These are phyloP conservation scores for Populus tomentosa DNA, from an alignment of 441 rosid species.

Conservation along the genomic window DNA sequence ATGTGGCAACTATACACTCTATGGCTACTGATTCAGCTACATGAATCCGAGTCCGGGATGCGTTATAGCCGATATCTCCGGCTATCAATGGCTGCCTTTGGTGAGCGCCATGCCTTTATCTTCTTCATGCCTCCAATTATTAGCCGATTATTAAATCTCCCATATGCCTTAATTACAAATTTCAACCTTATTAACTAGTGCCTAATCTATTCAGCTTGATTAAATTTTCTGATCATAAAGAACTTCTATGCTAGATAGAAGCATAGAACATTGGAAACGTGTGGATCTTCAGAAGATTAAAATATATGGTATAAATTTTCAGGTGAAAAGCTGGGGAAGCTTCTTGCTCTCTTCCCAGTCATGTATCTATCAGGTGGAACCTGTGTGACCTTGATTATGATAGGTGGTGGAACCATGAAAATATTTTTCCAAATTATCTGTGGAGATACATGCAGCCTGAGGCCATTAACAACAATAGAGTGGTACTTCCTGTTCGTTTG, in stretches of 20 bases:
- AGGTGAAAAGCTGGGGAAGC: conserved; percentile 54
- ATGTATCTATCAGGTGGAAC: conserved; percentile 65
- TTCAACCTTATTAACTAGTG: not conserved
- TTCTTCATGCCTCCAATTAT: not conserved
- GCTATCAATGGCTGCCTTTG: conserved; percentile 51
- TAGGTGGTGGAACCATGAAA: conserved; percentile 50
- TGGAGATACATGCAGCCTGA: conserved; percentile 19
- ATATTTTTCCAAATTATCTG: conserved; percentile 37
- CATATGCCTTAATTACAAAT: not conserved
- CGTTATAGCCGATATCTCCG: conserved; percentile 58
- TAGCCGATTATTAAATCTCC: not conserved
- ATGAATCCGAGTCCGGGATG: conserved; percentile 42
- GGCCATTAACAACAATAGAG: conserved; percentile 27
- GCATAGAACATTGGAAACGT: not conserved
- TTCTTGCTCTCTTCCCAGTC: conserved; percentile 45
- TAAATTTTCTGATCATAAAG: not conserved
- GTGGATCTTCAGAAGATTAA: not conserved
- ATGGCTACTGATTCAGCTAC: conserved; percentile 53
- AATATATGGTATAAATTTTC: not conserved
- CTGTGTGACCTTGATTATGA: conserved; percentile 46
- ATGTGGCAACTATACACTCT: conserved; percentile 56
- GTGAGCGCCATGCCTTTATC: conserved; percentile 21
- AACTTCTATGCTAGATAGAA: not conserved
- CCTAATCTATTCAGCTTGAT: not conserved
- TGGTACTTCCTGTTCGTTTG: conserved; percentile 49